Base-by-base conservation (phyloP, 306 rosid species). In the Arachis hypogaea region DNA sequence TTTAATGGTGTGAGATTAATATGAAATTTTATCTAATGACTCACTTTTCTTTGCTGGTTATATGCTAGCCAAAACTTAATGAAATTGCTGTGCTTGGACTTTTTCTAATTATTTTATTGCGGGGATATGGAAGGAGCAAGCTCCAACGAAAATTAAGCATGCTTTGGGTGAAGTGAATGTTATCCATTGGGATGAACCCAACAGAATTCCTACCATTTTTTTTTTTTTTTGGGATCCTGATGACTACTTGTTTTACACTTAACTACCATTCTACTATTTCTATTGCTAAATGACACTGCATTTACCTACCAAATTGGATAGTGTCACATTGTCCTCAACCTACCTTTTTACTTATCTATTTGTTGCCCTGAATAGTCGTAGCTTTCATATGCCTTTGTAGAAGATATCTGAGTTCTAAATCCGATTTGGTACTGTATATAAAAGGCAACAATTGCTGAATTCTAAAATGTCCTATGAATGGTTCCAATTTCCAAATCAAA, bases 381-480 rank as follows among this genome's bases (percentile, higher is more conserved):
- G 12, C 11, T 47, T 66, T 73, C 67, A 59, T 67, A 72, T 59
- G 45, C 63, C 58, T 72, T 66, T 66, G 38, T 33, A 33, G 38
- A 33, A 33, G 4, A 33, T 2, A 33, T 2, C 38, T 33, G 38
- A 33, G 38, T 33, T 33, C 38, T 33, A 4, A 2, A 33, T 4
- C 38, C 4, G 38, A 33, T 33, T 33, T 33, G 38, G 38, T 33
- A 33, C 38, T 33, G 38, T 33, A 33, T 33, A 33, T 33, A 33
- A 33, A 45, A 59, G 33, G 29, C 49, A 30, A 46, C 49, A 40
- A 73, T 40, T 51, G 63, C 3, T 14, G 28, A 22, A 22, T 33
- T 33, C 38, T 33, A 50, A 62, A 0, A 7, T 69, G 18, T 22
- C 59, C 16, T 16, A n/a, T 52, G 33, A 68, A 9, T 46, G 14